Conservation (phyloP, 768 basidiomycete species). For the Phylloporus scabripes region DNA sequence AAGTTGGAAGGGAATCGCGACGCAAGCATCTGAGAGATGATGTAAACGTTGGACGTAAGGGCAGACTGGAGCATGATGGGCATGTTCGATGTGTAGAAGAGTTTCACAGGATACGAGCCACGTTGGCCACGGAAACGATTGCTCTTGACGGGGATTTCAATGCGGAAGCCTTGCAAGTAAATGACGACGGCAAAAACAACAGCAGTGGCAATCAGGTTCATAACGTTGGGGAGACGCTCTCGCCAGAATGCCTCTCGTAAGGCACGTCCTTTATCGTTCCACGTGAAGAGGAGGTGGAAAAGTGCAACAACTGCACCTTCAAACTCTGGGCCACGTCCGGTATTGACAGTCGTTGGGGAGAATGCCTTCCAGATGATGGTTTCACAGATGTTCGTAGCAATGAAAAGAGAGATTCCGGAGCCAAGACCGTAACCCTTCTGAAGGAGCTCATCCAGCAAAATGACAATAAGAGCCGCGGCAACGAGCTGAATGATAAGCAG, state of each 20-base stretch:
- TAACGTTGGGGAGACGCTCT: constrained; percentile 92
- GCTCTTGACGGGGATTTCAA: constrained; percentile 97
- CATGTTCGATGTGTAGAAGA: constrained; percentile 99
- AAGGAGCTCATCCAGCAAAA: constrained; percentile 96
- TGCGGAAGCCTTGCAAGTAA: constrained; percentile 97
- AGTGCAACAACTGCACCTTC: constrained; percentile 94
- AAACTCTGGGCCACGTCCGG: constrained; percentile 96
- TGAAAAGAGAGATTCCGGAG: constrained; percentile 97
- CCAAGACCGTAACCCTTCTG: constrained; percentile 99
- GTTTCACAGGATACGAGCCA: constrained; percentile 92
- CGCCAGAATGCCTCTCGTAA: constrained; percentile 98
- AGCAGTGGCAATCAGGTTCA: constrained; percentile 93
- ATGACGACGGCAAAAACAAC: constrained; percentile 93
- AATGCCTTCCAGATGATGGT: constrained; percentile 99
- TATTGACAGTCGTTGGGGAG: constrained; percentile 96
- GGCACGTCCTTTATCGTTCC: constrained; percentile 97
- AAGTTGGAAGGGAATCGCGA: constrained; percentile 88
- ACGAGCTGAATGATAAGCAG: constrained; percentile 95
- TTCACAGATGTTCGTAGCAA: constrained; percentile 99
- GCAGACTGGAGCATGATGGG: constrained; percentile 99
- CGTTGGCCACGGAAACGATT: constrained; percentile 96
- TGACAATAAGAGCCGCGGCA: constrained; percentile 91
- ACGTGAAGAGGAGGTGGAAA: constrained; percentile 97
- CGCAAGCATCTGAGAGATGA: constrained; percentile 94
- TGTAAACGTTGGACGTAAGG: constrained; percentile 89